phyloP scores from a whole-genome alignment of 2,329 filamentous ascomycete genomes.

The Penicillium sp. region DNA sequence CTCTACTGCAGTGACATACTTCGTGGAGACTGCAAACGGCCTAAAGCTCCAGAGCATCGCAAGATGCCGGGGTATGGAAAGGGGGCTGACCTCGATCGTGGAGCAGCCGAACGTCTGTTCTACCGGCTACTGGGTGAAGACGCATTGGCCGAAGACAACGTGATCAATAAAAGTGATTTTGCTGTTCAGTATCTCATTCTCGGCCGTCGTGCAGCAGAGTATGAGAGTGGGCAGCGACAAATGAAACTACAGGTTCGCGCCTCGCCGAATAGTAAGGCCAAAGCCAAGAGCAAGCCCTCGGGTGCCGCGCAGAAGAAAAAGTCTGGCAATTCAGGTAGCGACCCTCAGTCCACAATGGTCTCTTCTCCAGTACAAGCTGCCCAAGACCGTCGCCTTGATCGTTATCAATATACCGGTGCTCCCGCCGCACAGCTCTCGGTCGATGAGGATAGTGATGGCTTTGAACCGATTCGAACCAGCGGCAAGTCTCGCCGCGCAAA shows the following conservation, averaged over 20 bases:
- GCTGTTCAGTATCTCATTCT: conserved; percentile 65
- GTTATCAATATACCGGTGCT: conserved; percentile 25
- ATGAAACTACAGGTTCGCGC: conserved; percentile 57
- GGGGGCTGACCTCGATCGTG: conserved; percentile 68
- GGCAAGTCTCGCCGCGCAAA: conserved; percentile 32
- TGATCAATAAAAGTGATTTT: conserved; percentile 64
- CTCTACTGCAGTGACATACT: conserved; percentile 83
- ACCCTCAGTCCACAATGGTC: conserved; percentile 65
- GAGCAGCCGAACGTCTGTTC: conserved; percentile 82
- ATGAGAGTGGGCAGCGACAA: conserved; percentile 43
- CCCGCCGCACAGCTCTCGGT: conserved; percentile 29
- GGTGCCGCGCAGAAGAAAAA: conserved; percentile 30
- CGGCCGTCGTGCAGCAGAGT: conserved; percentile 49
- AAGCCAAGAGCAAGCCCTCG: conserved; percentile 23
- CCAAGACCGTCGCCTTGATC: conserved; percentile 37
- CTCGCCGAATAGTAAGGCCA: conserved; percentile 45
- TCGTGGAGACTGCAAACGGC: conserved; percentile 65
- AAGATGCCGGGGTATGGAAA: conserved; percentile 62
- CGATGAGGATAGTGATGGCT: conserved; percentile 46
- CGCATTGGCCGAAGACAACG: conserved; percentile 69
- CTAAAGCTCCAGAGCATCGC: conserved; percentile 54
- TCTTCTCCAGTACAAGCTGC: conserved; percentile 61
- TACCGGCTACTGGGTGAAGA: conserved; percentile 71
- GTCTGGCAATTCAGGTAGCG: conserved; percentile 45
- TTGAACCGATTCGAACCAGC: conserved; percentile 42